A percentile compares a stretch with the other conserved stretches of the same genome.
These are phyloP conservation scores for Macrolepiota dolichaula DNA, from an alignment of 768 basidiomycete species.

Conservation along the genomic window DNA sequence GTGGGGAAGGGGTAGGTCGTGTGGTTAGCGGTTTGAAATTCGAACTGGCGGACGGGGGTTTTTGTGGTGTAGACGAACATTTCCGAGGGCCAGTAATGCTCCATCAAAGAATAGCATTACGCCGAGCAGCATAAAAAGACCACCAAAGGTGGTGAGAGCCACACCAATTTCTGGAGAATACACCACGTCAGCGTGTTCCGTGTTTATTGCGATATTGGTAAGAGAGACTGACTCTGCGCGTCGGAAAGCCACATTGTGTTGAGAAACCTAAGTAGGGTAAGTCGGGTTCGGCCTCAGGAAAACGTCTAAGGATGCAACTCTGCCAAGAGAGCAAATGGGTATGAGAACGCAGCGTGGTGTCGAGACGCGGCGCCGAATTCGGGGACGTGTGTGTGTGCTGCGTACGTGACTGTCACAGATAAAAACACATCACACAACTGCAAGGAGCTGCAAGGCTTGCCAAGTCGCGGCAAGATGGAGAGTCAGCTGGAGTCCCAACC, in stretches of 20 bases:
- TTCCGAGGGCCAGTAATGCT: conserved; percentile 93
- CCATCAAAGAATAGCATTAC: conserved; percentile 97
- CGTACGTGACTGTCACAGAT: conserved; percentile 1
- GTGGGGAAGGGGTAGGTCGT: neutral
- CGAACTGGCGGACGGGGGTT: neutral
- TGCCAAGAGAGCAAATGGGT: neutral
- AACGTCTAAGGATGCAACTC: neutral
- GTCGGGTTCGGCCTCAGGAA: neutral
- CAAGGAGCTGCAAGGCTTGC: neutral
- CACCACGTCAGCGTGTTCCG: conserved; percentile 2
- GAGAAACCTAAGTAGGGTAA: neutral
- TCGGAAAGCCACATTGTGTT: conserved; percentile 62
- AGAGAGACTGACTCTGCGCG: conserved; percentile 49
- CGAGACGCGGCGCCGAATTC: neutral
- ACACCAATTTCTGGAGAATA: conserved; percentile 81
- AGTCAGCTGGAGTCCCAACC: too few species aligned
- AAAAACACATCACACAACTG: neutral
- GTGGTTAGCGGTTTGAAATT: neutral
- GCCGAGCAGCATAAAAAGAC: conserved; percentile 93
- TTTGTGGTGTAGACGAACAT: conserved; percentile 45
- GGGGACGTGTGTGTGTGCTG: neutral
- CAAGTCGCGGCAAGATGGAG: neutral
- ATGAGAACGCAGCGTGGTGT: conserved; percentile 1
- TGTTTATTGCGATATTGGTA: neutral
- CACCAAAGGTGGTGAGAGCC: conserved; percentile 93